Percentiles rank a stretch among this genome's conserved stretches.
Evolutionary conservation across 768 basidiomycete genomes (phyloP).

Genomic region (Termitomyces bulborhizus): DNA sequence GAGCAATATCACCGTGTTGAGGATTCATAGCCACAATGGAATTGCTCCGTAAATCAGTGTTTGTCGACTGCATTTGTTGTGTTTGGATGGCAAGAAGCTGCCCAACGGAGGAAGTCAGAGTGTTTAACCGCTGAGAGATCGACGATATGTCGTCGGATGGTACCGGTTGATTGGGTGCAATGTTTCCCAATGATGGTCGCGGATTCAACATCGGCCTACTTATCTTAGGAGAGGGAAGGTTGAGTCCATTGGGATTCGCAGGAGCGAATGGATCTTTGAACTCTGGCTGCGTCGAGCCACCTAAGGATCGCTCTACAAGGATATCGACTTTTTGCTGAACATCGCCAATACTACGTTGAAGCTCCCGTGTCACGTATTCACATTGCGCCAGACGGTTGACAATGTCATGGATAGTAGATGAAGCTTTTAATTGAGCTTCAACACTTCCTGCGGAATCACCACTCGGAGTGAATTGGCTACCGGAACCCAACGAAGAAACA

Average conservation of each 20-base stretch:
- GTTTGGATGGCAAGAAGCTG: constrained; percentile 80
- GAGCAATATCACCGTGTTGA: constrained; percentile 42
- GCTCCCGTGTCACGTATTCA: constrained; percentile 63
- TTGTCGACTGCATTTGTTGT: constrained; percentile 53
- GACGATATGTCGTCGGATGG: constrained; percentile 67
- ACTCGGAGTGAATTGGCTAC: constrained; percentile 51
- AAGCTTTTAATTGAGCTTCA: constrained; percentile 69
- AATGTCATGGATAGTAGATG: constrained; percentile 71
- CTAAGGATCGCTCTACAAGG: constrained; percentile 62
- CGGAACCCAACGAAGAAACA: constrained; percentile 73
- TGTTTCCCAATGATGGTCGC: constrained; percentile 61
- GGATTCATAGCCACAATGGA: constrained; percentile 33
- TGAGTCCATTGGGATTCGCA: constrained; percentile 26
- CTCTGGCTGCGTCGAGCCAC: constrained; percentile 48
- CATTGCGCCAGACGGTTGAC: constrained; percentile 68
- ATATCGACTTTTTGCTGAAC: constrained; percentile 74
- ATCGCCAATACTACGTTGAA: constrained; percentile 69
- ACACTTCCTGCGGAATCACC: constrained; percentile 45
- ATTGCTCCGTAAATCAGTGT: constrained; percentile 30
- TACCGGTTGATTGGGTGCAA: constrained; percentile 66
- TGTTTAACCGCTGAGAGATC: constrained; percentile 74
- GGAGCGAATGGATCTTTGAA: constrained; percentile 80
- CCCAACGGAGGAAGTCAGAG: constrained; percentile 78
- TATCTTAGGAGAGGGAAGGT: constrained; percentile 26
- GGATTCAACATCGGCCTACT: constrained; percentile 45